Conservation (phyloP, 257 asterid species). For the Solanum chmielewskii region DNA sequence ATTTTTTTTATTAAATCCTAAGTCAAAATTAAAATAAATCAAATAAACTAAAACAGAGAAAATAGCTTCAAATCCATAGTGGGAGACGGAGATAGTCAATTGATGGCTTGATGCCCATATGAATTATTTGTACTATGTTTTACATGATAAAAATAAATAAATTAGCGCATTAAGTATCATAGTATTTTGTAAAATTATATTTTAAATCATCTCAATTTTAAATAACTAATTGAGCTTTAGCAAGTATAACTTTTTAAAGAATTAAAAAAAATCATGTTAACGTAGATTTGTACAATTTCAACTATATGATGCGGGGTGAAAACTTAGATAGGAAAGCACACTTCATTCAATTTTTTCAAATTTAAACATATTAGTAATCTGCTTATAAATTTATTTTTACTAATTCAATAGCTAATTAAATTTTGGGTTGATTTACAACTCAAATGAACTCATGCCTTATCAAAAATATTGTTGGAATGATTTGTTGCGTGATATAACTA, state of each 20-base stretch:
- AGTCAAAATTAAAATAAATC: background rate
- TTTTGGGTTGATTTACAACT: background rate
- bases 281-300: too few species aligned
- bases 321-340: too few species aligned
- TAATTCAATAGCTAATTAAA: too few species aligned
- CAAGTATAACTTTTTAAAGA: background rate
- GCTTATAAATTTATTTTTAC: too few species aligned
- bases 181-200: too few species aligned
- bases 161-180: background rate
- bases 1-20: fast-evolving
- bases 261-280: too few species aligned
- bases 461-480: too few species aligned
- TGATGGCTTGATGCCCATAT: background rate
- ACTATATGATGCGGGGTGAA: too few species aligned
- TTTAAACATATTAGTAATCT: too few species aligned
- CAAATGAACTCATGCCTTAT: background rate
- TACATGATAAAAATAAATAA: background rate
- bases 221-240: background rate
- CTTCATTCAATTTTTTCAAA: too few species aligned
- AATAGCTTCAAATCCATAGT: background rate
- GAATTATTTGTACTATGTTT: background rate
- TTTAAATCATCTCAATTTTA: background rate
- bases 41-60: too few species aligned
- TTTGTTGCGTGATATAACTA: background rate
- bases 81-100: background rate